These are phyloP conservation scores for Pelagophyceae sp. DNA, from an alignment of 352 stramenopile genomes.

Conservation along the genomic window DNA sequence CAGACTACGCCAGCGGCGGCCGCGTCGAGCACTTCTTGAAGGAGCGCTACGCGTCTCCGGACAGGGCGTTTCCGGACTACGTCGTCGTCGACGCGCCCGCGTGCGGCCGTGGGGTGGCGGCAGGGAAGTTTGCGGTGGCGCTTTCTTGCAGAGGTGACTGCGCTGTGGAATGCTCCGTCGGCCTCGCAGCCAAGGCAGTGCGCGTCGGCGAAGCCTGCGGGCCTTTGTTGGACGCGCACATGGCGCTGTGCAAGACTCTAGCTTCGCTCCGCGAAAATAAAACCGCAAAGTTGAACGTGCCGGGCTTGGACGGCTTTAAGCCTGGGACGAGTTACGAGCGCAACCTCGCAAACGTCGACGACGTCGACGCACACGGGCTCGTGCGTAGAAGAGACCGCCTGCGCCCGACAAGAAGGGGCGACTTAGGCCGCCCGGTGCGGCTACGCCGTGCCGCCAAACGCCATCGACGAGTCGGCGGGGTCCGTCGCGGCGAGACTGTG, in stretches of 20 bases:
- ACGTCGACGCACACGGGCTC: background rate
- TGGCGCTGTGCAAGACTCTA: background rate
- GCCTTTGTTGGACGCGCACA: background rate
- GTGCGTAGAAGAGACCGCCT: too few relatives aligned
- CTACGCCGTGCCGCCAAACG: too few relatives aligned
- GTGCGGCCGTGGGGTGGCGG: background rate
- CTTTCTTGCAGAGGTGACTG: background rate
- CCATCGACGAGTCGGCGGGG: too few relatives aligned
- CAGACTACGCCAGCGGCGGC: background rate
- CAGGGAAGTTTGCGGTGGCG: background rate
- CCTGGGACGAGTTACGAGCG: background rate
- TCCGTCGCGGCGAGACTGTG: too few relatives aligned
- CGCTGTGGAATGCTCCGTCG: background rate
- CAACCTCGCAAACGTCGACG: background rate
- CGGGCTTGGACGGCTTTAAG: background rate
- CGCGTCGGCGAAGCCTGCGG: background rate
- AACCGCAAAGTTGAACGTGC: background rate
- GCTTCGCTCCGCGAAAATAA: background rate
- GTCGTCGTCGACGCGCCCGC: background rate
- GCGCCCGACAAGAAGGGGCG: too few relatives aligned
- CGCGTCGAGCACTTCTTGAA: background rate
- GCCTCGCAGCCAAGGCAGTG: background rate
- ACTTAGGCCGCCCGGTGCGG: too few relatives aligned
- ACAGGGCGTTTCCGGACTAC: background rate
- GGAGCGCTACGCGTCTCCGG: background rate